Evolutionary conservation across 1,284 basidiomycete species (phyloP).

Genomic region (Cryptococcus sp.): DNA sequence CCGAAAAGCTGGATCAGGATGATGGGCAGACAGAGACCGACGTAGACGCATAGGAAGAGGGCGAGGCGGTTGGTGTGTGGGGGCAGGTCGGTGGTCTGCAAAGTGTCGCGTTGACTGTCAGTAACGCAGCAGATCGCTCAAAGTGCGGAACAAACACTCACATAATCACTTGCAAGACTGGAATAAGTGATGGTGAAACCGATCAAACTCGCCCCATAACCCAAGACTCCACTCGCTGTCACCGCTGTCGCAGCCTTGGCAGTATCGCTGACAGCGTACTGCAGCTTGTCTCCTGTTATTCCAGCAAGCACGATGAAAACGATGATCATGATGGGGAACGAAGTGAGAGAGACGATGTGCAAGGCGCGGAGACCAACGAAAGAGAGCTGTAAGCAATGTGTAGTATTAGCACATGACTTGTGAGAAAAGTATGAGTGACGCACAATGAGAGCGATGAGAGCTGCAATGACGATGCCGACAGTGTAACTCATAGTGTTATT

Average conservation of each 20-base stretch:
- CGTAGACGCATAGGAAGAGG: slow-evolving; percentile 71
- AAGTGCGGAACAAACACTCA: slow-evolving; percentile 20
- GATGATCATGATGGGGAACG: slow-evolving; percentile 60
- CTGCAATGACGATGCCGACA: slow-evolving; percentile 86
- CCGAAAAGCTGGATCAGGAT: slow-evolving; percentile 71
- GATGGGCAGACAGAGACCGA: slow-evolving; percentile 71
- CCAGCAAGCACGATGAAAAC: slow-evolving; percentile 74
- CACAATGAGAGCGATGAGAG: slow-evolving; percentile 71
- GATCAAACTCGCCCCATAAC: slow-evolving; percentile 46
- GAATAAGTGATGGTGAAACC: slow-evolving; percentile 49
- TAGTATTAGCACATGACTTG: no score
- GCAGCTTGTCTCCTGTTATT: slow-evolving; percentile 62
- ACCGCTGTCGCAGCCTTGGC: slow-evolving; percentile 35
- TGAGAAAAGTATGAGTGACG: slow-evolving; percentile 34
- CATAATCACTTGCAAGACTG: slow-evolving; percentile 46
- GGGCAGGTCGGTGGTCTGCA: slow-evolving; percentile 49
- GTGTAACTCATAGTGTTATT: slow-evolving; percentile 57
- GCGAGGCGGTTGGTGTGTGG: slow-evolving; percentile 41
- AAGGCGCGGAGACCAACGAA: slow-evolving; percentile 57
- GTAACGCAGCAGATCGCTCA: background rate
- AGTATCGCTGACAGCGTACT: slow-evolving; percentile 30
- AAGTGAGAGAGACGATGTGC: slow-evolving; percentile 48
- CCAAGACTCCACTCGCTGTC: slow-evolving; percentile 41
- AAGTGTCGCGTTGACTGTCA: slow-evolving; percentile 39
- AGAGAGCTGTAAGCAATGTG: slow-evolving; percentile 42